Conservation (phyloP, 768 basidiomycete species). For the Lactarius indigo region DNA sequence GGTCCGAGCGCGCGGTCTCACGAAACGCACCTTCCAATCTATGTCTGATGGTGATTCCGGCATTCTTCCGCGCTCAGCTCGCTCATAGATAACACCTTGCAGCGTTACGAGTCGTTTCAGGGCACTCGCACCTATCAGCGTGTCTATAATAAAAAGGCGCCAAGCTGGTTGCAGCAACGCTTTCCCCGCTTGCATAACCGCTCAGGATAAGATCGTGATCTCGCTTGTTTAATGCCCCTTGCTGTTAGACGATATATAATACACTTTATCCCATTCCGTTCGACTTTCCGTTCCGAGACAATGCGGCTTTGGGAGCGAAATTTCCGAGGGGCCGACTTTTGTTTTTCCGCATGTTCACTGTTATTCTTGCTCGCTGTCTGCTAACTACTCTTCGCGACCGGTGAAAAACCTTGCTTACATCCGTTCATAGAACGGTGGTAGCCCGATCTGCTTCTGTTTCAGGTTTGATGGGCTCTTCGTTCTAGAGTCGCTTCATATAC, state of each 20-base stretch:
- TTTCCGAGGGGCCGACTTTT: neutral
- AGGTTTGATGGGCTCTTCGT: neutral
- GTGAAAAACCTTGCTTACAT: neutral
- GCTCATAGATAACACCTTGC: conserved; percentile 1
- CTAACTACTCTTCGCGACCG: neutral
- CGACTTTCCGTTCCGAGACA: conserved; percentile 1
- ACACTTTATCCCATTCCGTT: neutral
- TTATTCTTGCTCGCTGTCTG: neutral
- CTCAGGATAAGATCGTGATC: conserved; percentile 5
- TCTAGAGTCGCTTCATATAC: neutral
- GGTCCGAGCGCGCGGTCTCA: conserved; percentile 2
- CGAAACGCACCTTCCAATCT: neutral
- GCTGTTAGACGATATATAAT: neutral
- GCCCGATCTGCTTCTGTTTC: neutral
- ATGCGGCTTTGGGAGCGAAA: neutral
- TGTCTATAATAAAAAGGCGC: neutral
- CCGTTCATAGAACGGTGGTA: neutral
- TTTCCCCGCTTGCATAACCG: conserved; percentile 4
- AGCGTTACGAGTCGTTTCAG: neutral
- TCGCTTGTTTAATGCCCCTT: neutral
- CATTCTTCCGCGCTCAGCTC: conserved; percentile 2
- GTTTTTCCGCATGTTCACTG: neutral
- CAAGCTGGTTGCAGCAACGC: neutral
- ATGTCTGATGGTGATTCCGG: neutral
- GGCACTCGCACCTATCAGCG: neutral